Base-by-base conservation (phyloP, 148 eudicot genomes). In the Amaranthus palmeri region DNA sequence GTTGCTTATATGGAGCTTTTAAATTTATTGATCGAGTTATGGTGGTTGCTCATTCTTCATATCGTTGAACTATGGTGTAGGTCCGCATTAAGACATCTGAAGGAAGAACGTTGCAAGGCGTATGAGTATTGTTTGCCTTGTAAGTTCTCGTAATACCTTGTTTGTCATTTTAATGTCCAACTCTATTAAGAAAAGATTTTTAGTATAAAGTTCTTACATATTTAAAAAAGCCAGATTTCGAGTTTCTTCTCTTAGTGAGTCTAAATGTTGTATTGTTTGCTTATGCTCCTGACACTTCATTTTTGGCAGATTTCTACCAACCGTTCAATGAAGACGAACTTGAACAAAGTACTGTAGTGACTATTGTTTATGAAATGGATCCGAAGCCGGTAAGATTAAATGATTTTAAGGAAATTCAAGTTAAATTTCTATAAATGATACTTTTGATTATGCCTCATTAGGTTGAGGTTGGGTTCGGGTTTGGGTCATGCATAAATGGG, bases 51-150 rank as follows among this genome's bases (percentile, higher is more conserved):
- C 74, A 62, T 68, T 52, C 69, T 18, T 66, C 8, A 50, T 77
- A 17, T 17, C 40, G 47, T 42, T 64, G 47, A 67, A 60, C 42
- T 72, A 74, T 78, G 60, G 71, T 83, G 73, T 86, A 93, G 98
- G 90, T 81, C 90, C 80, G 96, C 93, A 65, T 78, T 95, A 53
- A 88, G 81, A 70, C 93, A 86, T 75, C 42, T 91, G 86, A 93
- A 87, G 81, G 60, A 83, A 81, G 98, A 93, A 1, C 96, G 96
- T 40, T 83, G 89, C 49, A 93, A 91, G 91, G 89, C 86, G 67
- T 93, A 87, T 72, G 97, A 93, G 79, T 93, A 93, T 71, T 93
- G 98, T 83, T 85, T 93, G 77, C 98, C 98, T 49, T 91, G 98
- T 93, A 75, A 86, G 98, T 87, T 65, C 43, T 18, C 43, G 41